phyloP scores from a whole-genome alignment of 495 filamentous ascomycete species.

The Aspergillus mulundensis region DNA sequence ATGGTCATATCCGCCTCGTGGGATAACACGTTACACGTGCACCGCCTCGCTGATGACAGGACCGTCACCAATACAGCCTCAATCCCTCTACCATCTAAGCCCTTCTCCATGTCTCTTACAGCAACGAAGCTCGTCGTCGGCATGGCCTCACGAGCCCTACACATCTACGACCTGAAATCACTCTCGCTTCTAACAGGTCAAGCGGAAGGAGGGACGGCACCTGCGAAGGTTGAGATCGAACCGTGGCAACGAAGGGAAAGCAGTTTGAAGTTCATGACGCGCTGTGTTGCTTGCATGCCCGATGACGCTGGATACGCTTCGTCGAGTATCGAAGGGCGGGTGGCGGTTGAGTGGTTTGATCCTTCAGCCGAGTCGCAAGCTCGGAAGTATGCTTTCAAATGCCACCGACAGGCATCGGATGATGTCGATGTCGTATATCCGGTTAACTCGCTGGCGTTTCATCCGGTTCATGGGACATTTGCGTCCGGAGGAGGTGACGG shows the following conservation, averaged over 20 bases:
- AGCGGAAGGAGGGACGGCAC: constrained; percentile 32
- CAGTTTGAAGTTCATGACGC: constrained; percentile 90
- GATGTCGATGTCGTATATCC: constrained; percentile 88
- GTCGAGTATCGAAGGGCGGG: constrained; percentile 83
- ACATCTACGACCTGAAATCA: constrained; percentile 85
- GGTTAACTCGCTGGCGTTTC: constrained; percentile 89
- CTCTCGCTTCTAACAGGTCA: constrained; percentile 53
- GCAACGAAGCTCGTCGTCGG: constrained; percentile 85
- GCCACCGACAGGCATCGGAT: constrained; percentile 73
- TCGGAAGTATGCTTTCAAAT: constrained; percentile 97
- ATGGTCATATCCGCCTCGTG: constrained; percentile 86
- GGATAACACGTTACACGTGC: constrained; percentile 86
- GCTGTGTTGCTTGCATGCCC: constrained; percentile 94
- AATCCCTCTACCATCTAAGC: constrained; percentile 73
- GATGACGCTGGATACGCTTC: constrained; percentile 89
- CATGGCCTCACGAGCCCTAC: constrained; percentile 85
- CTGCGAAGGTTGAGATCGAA: constrained; percentile 53
- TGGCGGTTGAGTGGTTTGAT: constrained; percentile 97
- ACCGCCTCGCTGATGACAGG: constrained; percentile 49
- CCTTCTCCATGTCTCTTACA: constrained; percentile 78
- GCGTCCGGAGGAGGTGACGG: constrained; percentile 92
- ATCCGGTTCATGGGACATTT: constrained; percentile 87
- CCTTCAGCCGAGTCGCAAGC: constrained; percentile 76
- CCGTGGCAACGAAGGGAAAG: constrained; percentile 91
- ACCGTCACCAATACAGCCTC: constrained; percentile 44